Evolutionary conservation across 2,329 filamentous ascomycete genomes (phyloP), one percentile per base, ranked within the genome.

Genomic region (Hypoxylon sp.): DNA sequence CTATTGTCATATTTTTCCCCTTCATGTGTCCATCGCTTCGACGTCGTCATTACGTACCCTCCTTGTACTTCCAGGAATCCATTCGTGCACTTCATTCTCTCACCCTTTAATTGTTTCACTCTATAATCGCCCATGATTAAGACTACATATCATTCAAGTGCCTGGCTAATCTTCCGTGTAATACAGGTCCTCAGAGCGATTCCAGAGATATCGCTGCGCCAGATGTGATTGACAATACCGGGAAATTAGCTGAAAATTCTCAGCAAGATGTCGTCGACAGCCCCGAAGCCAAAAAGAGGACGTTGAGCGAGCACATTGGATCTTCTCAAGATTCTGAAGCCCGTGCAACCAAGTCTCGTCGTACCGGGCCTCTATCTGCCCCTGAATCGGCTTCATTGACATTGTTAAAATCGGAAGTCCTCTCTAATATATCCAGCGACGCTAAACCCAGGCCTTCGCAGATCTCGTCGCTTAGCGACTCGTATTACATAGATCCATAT

Each of bases 281-380:
- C 2, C n/a, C 45, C 5, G 14, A 21, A 37, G 19, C 29, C 19
- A 27, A 19, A 19, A 51, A 53, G 50, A 37, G 52, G 5, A 45
- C 37, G 11, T 32, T 30, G n/a, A 45, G 23, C 32, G 37, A 55
- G n/a, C 52, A 55, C 23, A 27, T 37, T 14, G 52, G 16, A 23
- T 32, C 37, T 4, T 12, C n/a, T 9, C 8, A 25, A 6, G 52
- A 55, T 45, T 30, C 37, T 30, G 23, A n/a, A n/a, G 12, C 25
- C 8, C 39, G 23, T 14, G n/a, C 3, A 19, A 32, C 16, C 7
- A 55, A 55, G 27, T 30, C 37, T 12, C 37, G 37, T n/a, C 52
- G 39, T 9, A 53, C 7, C 19, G 21, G 6, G 19, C 30, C 47
- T 34, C 5, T 12, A 21, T 51, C 47, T 14, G 14, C 21, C 3